Evolutionary conservation across 2,329 filamentous ascomycete species (phyloP).

Genomic region (Pezicula radicicola): DNA sequence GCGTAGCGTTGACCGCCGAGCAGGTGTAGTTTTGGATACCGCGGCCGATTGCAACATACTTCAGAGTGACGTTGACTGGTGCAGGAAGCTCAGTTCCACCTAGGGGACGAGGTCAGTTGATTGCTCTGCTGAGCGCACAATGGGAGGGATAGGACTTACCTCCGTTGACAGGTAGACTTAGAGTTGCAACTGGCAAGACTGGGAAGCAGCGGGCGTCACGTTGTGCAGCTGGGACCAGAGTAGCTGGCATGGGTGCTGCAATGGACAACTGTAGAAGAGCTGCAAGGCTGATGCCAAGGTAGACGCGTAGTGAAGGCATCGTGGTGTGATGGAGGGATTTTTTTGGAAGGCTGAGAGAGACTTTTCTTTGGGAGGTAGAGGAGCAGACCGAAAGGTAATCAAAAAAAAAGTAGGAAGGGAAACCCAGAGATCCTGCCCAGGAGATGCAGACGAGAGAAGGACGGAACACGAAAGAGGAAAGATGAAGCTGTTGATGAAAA

Average conservation of each 20-base stretch:
- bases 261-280: constrained; percentile 12
- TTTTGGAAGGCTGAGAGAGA: too few species aligned
- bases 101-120: constrained; percentile 4
- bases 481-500: background rate
- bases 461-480: background rate
- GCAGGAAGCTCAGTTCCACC: constrained; percentile 18
- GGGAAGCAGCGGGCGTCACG: background rate
- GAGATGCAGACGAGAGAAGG: background rate
- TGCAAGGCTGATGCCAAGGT: constrained; percentile 18
- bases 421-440: background rate
- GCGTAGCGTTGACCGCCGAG: constrained; percentile 9
- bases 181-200: constrained; percentile 1
- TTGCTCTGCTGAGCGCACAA: constrained; percentile 1
- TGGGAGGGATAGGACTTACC: constrained; percentile 11
- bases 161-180: constrained; percentile 18
- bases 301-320: constrained; percentile 23
- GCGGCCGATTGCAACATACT: constrained; percentile 26
- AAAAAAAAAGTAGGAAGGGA: background rate
- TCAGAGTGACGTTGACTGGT: constrained; percentile 19
- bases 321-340: background rate
- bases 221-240: background rate
- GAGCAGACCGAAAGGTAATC: background rate
- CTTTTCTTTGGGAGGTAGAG: background rate
- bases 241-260: constrained; percentile 12
- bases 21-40: constrained; percentile 32